phyloP scores from a whole-genome alignment of 2,329 filamentous ascomycete species.

The Ceratocystis cubensis region DNA sequence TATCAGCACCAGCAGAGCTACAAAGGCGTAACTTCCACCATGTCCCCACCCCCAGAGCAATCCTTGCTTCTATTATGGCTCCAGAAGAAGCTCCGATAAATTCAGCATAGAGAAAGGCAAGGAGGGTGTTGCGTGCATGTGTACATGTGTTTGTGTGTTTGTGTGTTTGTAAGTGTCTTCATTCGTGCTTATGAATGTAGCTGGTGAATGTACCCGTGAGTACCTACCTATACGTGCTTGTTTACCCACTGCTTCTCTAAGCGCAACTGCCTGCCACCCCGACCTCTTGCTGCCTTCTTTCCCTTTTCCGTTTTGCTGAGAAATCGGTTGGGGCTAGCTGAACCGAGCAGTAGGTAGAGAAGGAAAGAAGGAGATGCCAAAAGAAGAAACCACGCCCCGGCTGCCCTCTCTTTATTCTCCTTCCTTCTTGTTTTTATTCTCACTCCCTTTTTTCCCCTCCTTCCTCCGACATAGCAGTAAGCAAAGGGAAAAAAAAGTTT shows the following conservation, averaged over 20 bases:
- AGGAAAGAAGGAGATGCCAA: not conserved
- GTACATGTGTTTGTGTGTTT: too few species aligned
- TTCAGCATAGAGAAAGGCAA: too few species aligned
- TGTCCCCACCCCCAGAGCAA: not conserved
- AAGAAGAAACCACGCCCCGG: constrained; percentile 10
- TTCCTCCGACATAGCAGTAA: constrained; percentile 17
- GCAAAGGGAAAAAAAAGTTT: constrained; percentile 6
- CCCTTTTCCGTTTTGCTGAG: not conserved
- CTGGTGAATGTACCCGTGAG: too few species aligned
- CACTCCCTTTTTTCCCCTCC: not conserved
- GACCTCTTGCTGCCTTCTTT: not conserved
- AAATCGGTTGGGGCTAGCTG: too few species aligned
- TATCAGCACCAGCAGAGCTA: constrained; percentile 17
- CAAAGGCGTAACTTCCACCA: not conserved
- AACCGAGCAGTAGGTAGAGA: too few species aligned
- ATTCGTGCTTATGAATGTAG: too few species aligned
- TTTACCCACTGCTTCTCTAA: not conserved
- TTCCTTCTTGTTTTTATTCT: constrained; percentile 1
- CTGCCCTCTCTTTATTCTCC: constrained; percentile 10
- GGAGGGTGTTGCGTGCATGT: too few species aligned
- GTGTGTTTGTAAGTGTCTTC: too few species aligned
- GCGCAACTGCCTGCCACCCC: not conserved
- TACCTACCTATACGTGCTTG: too few species aligned
- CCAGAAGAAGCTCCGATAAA: too few species aligned
- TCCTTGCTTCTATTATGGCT: not conserved